Conservation (phyloP, 2,329 filamentous ascomycete genomes). For the Clarireedia monteithiana region DNA sequence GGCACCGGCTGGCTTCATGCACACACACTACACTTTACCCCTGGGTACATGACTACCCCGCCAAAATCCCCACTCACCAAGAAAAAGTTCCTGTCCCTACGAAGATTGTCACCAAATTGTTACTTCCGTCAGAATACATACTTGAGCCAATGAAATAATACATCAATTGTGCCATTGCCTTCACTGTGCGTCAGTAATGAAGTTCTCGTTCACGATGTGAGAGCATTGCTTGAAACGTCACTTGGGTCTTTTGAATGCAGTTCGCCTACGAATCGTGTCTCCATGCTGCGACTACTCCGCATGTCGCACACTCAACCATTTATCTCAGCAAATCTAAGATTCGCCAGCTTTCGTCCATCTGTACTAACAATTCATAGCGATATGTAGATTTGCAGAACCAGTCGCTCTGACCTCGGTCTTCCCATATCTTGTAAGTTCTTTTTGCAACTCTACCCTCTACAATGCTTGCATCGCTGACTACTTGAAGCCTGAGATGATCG, state of each 20-base stretch:
- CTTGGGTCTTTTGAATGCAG: not conserved
- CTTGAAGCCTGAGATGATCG: constrained; percentile 72
- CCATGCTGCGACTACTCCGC: not conserved
- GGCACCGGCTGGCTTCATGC: not conserved
- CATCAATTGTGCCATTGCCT: not conserved
- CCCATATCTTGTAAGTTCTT: constrained; percentile 35
- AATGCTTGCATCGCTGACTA: constrained; percentile 13
- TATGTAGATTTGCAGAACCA: constrained; percentile 73
- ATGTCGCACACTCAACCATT: not conserved
- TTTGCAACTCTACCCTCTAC: not conserved
- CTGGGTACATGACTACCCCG: not conserved
- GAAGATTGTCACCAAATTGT: not conserved
- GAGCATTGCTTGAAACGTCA: too few relatives aligned
- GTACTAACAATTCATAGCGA: constrained; percentile 40
- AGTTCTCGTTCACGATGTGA: too few relatives aligned
- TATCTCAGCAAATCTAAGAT: not conserved
- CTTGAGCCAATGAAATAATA: not conserved
- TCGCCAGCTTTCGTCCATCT: not conserved
- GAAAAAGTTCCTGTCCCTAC: not conserved
- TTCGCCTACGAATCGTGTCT: too few relatives aligned
- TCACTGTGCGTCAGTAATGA: too few relatives aligned
- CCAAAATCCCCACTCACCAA: not conserved
- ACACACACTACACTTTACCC: not conserved
- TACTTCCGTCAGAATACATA: not conserved
- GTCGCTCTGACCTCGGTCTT: constrained; percentile 50